Base-by-base conservation (phyloP, 306 rosid species). In the Sicyos edulis region DNA sequence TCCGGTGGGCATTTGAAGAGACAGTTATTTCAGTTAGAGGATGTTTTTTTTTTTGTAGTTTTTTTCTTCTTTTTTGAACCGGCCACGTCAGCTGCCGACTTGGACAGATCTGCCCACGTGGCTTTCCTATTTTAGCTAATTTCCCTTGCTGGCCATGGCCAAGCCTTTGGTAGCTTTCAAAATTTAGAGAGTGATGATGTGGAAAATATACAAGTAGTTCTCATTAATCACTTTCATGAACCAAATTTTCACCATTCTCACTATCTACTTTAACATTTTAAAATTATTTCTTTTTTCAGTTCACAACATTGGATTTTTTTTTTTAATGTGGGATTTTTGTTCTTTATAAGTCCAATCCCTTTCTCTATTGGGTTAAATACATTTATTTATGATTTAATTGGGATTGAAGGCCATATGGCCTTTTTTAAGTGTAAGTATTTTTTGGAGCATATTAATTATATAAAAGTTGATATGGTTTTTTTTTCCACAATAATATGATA, bases 11-110 rank as follows among this genome's bases (percentile, higher is more conserved):
- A 42, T 64, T 37, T 37, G 51, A 64, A 64, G 70, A 19, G 70
- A 64, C 70, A 64, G 70, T 64, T 64, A 64, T 64, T 64, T 64
- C 70, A 6, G 70, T 64, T 64, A 17, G 29, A 45, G 32, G 52
- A 26, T 37, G 24, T 37, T 34, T 62, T 62, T n/a, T 22, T 62
- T 37, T 62, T 15, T 0, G 34, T 42, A 7, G 10, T 42, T 42
- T 22, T 22, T 24, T 11, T 0, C 3, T 59, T 4, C 1, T 58
- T 22, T 59, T 6, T 57, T 22, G 8, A 0, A 32, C 7, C 4
- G 1, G 68, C 14, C 68, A 61, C 14, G 49, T 61, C 13, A 16
- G 22, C 12, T 32, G 47, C 44, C 34, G 68, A 61, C 49, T 32
- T 61, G 68, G 68, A 61, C 68, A 61, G 13, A 4, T 32, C 22